Percentiles rank a stretch among this genome's conserved stretches.
Conservation (phyloP, 306 rosid species). For the Sphenostylis stenocarpa region DNA sequence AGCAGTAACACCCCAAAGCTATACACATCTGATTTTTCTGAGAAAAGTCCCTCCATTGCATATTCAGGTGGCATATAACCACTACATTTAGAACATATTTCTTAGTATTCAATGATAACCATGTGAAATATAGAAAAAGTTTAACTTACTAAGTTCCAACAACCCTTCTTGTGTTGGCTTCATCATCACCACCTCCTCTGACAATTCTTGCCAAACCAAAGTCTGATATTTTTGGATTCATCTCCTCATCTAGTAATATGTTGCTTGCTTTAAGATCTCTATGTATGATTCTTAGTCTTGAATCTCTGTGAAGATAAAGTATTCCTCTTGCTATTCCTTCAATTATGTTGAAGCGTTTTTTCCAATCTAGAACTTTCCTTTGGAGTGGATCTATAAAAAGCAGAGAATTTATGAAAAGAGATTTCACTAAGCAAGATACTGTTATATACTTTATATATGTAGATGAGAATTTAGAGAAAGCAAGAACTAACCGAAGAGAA, state of each 20-base stretch:
- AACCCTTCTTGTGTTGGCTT: slow-evolving; percentile 39
- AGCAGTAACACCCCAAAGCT: slow-evolving; percentile 40
- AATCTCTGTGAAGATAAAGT: slow-evolving; percentile 41
- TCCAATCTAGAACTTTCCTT: slow-evolving; percentile 29
- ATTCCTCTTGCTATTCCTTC: slow-evolving; percentile 44
- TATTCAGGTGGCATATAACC: slow-evolving; percentile 46
- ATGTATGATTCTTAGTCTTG: slow-evolving; percentile 38
- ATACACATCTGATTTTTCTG: slow-evolving; percentile 43
- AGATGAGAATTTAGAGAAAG: neutral
- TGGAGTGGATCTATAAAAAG: slow-evolving; percentile 29
- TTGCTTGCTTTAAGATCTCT: slow-evolving; percentile 45
- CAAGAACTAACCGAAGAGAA: slow-evolving; percentile 43
- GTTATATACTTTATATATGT: no score
- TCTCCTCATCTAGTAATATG: slow-evolving; percentile 27
- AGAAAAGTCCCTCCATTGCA: slow-evolving; percentile 44
- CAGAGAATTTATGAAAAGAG: no score
- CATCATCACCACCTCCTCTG: slow-evolving; percentile 24
- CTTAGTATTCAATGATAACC: neutral
- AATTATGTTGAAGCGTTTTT: slow-evolving; percentile 25
- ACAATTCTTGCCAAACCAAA: slow-evolving; percentile 45
- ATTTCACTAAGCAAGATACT: no score
- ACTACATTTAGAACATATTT: neutral
- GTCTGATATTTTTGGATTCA: slow-evolving; percentile 39
- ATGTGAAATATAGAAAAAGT: neutral
- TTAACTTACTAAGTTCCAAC: slow-evolving; percentile 45